Base-by-base conservation (phyloP, 306 rosid genomes). In the Glycine tomentella region DNA sequence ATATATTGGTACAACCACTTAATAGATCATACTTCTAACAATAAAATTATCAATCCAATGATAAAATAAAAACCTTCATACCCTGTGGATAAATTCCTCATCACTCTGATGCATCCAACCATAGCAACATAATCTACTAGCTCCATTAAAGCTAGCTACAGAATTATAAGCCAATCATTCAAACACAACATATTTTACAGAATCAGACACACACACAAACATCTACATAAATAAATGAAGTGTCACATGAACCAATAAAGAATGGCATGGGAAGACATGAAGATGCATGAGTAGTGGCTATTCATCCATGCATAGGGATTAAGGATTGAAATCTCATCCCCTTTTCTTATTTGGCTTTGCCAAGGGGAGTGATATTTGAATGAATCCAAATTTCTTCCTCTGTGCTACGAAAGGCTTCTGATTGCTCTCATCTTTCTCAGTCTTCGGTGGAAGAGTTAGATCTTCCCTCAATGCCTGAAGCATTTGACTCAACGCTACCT, bases 401-500 rank as follows among this genome's bases (percentile, higher is more conserved):
- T 88, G 94, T 64, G 86, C 25, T 20, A 82, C 0, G 33, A 65
- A 73, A 76, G 66, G 94, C 87, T 89, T 94, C 57, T 86, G 94
- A 25, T 87, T 80, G 48, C 74, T 80, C 38, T 44, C 90, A 14
- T 90, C 92, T 73, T 90, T 93, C 86, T 93, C 96, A 51, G 84
- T 48, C 71, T 88, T 90, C 12, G 94, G 51, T 76, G 93, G 86
- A 65, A 91, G 82, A 51, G 89, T 83, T 62, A 91, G 82, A 85
- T 95, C 98, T 69, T 87, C 96, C 83, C 94, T 93, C 79, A 93
- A 69, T 59, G 95, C 96, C 81, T 82, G 87, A 66, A 95, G 96
- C 99, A 95, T 95, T 79, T 95, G 97, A 80, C 97, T 91, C 90
- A 95, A 72, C 20, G 96, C 99, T 67, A 91, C 99, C 87, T 92